phyloP scores from a whole-genome alignment of 2,329 filamentous ascomycete species.

The Didymella glomerata region DNA sequence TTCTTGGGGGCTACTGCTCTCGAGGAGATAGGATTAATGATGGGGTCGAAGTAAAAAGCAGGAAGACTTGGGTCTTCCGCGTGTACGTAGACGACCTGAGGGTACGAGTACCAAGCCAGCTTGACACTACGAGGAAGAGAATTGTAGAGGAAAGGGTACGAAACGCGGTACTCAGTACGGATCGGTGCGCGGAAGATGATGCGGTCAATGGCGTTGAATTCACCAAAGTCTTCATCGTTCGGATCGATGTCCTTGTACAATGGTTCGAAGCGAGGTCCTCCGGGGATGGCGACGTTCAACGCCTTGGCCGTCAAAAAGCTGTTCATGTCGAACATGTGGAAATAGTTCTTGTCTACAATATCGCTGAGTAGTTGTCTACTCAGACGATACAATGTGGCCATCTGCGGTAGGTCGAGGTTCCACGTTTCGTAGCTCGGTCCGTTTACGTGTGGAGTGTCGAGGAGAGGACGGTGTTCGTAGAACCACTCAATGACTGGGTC shows the following conservation, averaged over 20 bases:
- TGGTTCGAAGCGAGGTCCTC: constrained; percentile 94
- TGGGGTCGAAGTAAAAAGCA: constrained; percentile 97
- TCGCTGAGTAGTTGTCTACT: constrained; percentile 92
- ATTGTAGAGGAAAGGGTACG: constrained; percentile 95
- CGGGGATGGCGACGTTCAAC: constrained; percentile 95
- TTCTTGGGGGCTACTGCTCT: constrained; percentile 94
- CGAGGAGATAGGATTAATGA: constrained; percentile 96
- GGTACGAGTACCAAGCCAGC: constrained; percentile 91
- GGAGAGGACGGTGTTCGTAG: constrained; percentile 89
- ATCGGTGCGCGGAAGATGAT: constrained; percentile 98
- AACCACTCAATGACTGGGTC: constrained; percentile 94
- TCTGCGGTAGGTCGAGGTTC: constrained; percentile 92
- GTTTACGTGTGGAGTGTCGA: constrained; percentile 93
- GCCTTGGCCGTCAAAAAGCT: constrained; percentile 97
- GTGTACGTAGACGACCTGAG: constrained; percentile 89
- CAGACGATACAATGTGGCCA: constrained; percentile 92
- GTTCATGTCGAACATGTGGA: constrained; percentile 94
- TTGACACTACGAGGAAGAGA: constrained; percentile 94
- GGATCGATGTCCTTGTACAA: constrained; percentile 98
- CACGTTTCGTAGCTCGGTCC: constrained; percentile 96
- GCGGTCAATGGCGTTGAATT: constrained; percentile 98
- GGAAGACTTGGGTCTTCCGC: constrained; percentile 89
- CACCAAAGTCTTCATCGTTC: constrained; percentile 98
- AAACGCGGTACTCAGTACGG: constrained; percentile 93
- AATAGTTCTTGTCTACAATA: constrained; percentile 95